Evolutionary conservation across 495 filamentous ascomycete genomes (phyloP).

Genomic region (Amorphotheca resinae): DNA sequence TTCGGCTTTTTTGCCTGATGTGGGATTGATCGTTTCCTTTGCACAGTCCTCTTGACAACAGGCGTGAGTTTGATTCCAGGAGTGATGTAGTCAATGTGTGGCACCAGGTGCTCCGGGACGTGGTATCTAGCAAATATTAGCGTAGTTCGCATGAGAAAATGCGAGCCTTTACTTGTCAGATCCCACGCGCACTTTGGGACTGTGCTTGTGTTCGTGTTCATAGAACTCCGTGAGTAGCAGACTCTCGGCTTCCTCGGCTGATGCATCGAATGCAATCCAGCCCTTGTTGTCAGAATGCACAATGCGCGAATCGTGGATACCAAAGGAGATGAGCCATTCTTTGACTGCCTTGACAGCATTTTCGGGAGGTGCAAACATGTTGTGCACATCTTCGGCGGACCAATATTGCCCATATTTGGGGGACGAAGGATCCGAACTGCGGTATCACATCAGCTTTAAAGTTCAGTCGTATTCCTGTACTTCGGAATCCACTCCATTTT

Average conservation of each 20-base stretch:
- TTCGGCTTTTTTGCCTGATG: neutral
- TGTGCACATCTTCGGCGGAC: constrained; percentile 12
- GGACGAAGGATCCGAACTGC: constrained; percentile 9
- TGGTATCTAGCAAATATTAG: constrained; percentile 16
- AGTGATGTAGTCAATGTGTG: constrained; percentile 25
- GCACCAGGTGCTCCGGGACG: constrained; percentile 17
- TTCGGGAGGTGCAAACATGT: constrained; percentile 10
- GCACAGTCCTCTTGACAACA: constrained; percentile 4
- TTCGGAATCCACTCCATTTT: no score
- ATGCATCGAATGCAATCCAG: constrained; percentile 10
- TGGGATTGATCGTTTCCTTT: constrained; percentile 1
- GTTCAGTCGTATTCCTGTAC: no score
- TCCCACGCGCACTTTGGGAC: constrained; percentile 7
- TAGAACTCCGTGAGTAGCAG: constrained; percentile 12
- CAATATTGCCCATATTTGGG: constrained; percentile 16
- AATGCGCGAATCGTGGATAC: constrained; percentile 9
- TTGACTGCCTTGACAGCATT: constrained; percentile 13
- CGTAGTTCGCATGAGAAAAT: neutral
- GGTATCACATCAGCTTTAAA: no score
- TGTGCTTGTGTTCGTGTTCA: constrained; percentile 10
- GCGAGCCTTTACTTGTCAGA: constrained; percentile 8
- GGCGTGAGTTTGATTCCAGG: constrained; percentile 17
- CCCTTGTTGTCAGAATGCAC: constrained; percentile 4
- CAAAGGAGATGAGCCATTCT: constrained; percentile 10
- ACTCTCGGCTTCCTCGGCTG: constrained; percentile 11